phyloP scores from a whole-genome alignment of 2,329 filamentous ascomycete genomes.

The Nigrospora osmanthi region DNA sequence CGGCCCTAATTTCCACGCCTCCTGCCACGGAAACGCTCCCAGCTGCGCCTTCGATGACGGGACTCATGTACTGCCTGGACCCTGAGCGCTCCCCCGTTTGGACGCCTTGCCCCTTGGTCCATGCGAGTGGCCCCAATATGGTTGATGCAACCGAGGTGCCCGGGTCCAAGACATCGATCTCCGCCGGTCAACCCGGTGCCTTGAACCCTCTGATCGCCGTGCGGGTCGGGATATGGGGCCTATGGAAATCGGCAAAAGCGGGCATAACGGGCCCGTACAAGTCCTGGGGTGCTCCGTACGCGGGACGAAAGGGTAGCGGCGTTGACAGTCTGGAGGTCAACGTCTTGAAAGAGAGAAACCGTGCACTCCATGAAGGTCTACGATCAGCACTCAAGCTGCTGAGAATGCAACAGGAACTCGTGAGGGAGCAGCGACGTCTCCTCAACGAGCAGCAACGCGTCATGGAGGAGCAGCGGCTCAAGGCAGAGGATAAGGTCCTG shows the following conservation, averaged over 20 bases:
- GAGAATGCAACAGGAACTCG: not conserved
- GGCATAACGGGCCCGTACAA: too few species aligned
- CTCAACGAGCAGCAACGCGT: not conserved
- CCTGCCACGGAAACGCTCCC: not conserved
- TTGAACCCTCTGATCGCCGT: not conserved
- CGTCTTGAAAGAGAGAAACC: not conserved
- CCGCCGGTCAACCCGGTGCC: not conserved
- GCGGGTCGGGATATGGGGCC: not conserved
- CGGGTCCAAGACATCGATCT: not conserved
- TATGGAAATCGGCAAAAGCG: not conserved
- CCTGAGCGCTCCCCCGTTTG: slow-evolving; percentile 1
- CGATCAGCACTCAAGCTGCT: not conserved
- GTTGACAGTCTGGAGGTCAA: not conserved
- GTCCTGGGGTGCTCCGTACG: too few species aligned
- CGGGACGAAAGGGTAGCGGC: too few species aligned
- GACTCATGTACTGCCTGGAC: slow-evolving; percentile 2
- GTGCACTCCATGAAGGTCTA: not conserved
- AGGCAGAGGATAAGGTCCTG: not conserved
- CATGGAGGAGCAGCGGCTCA: slow-evolving; percentile 2
- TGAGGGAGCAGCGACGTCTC: not conserved
- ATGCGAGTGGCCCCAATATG: slow-evolving; percentile 2
- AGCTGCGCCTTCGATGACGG: not conserved
- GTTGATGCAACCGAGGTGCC: not conserved
- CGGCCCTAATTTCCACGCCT: not conserved
- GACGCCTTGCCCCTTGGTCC: slow-evolving; percentile 1